These are phyloP conservation scores for Rosa lucieae DNA, from an alignment of 306 rosid species.

Conservation along the genomic window DNA sequence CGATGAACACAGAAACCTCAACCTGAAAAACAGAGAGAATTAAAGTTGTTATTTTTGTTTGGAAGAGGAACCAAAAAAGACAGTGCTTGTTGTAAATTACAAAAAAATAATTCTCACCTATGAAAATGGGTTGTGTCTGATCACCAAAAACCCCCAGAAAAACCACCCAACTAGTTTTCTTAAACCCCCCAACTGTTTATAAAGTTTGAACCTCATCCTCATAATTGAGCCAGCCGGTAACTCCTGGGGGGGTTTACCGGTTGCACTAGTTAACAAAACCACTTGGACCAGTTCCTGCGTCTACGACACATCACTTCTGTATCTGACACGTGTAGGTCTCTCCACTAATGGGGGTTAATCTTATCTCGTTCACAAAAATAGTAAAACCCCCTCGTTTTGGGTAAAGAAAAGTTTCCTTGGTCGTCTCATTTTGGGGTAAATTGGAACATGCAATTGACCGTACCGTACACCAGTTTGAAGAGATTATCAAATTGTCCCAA, in stretches of 20 bases:
- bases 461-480: not conserved
- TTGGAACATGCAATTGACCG: not conserved
- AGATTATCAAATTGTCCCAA: not conserved
- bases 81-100: not conserved
- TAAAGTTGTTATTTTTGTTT: not conserved
- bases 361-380: conserved; percentile 46
- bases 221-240: conserved; percentile 34
- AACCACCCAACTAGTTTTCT: conserved; percentile 46
- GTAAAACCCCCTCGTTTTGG: conserved; percentile 6
- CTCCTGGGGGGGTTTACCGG: conserved; percentile 33
- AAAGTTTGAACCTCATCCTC: conserved; percentile 43
- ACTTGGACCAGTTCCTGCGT: conserved; percentile 53
- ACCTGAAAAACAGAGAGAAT: not conserved
- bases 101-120: conserved; percentile 23
- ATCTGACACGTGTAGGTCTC: conserved; percentile 53
- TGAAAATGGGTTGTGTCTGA: conserved; percentile 44
- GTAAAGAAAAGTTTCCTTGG: not conserved
- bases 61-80: not conserved
- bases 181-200: conserved; percentile 59
- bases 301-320: conserved; percentile 33
- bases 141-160: conserved; percentile 50
- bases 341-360: conserved; percentile 44
- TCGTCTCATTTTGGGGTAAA: not conserved
- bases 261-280: conserved; percentile 36
- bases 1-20: not conserved